These are phyloP conservation scores for Sphagnum tenellum DNA, from an alignment of 225 moss, liverwort and hornwort genomes.

Conservation along the genomic window DNA sequence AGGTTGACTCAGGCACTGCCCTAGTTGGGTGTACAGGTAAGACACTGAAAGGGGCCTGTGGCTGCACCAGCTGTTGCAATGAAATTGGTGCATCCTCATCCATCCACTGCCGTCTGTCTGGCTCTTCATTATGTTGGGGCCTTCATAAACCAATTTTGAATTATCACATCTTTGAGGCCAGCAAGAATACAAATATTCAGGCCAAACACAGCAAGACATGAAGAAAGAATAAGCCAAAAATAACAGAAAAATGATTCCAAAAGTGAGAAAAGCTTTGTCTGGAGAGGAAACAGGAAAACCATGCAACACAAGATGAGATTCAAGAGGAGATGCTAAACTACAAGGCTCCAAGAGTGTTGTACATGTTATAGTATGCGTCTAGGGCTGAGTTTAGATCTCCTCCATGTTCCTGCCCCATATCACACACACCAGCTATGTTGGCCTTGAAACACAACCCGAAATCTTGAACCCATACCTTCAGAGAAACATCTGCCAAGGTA, in stretches of 20 bases:
- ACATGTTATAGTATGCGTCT: constrained; percentile 30
- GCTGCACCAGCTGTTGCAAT: constrained; percentile 1
- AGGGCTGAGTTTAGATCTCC: constrained; percentile 50
- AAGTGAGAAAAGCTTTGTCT: too few relatives aligned
- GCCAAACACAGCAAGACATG: too few relatives aligned
- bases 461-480: background rate
- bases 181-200: background rate
- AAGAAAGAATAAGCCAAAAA: too few relatives aligned
- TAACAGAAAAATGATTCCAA: too few relatives aligned
- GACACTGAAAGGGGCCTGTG: constrained; percentile 1
- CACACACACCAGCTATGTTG: background rate
- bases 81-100: constrained; percentile 30
- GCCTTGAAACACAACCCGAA: background rate
- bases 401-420: constrained; percentile 20
- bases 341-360: constrained; percentile 9
- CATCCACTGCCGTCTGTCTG: constrained; percentile 37
- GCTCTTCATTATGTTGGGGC: constrained; percentile 16
- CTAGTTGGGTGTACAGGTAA: constrained; percentile 8
- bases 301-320: too few relatives aligned
- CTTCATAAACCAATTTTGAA: constrained; percentile 1
- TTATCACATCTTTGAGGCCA: background rate
- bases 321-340: too few relatives aligned
- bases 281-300: too few relatives aligned
- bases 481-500: background rate
- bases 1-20: background rate